Evolutionary conservation across 352 stramenopile genomes (phyloP), one percentile per base, ranked within the genome.

Genomic region (Globisporangium orthogonon): DNA sequence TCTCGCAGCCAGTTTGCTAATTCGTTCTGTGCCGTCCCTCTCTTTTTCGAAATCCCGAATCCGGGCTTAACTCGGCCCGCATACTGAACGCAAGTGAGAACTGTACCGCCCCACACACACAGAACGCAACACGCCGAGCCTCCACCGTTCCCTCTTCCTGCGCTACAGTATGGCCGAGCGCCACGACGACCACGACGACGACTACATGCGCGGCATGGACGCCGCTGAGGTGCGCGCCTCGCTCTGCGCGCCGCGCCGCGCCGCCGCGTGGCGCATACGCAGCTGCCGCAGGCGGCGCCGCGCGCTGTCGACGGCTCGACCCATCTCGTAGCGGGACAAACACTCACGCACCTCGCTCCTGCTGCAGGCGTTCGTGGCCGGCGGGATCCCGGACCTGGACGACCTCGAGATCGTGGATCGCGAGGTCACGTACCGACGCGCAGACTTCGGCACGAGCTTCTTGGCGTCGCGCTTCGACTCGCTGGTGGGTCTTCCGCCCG

Each of bases 341-440:
- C 61, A 61, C 53, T 63, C 50, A 63, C 58, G 13, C 52, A 52
- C 51, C 40, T 2, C 7, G 37, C 17, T 11, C 15, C 11, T 33
- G 11, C 23, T n/a, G 14, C 54, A 65, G 45, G 67, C 84, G 57
- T 69, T 70, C 58, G 70, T 63, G 29, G 37, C 52, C 2, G 57
- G 57, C 17, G 57, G 57, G 11, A 44, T 54, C 10, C 50, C 31
- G 15, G 57, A 50, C 31, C 65, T 86, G 33, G 75, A 78, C 47
- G 74, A 78, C 35, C 47, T 65, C 30, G 59, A 56, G 13, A 55
- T 60, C 29, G 53, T 59, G 31, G 73, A 84, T 29, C 66, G 67
- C 14, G 65, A 86, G 52, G 75, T 91, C 31, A 87, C 76, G 9
- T 91, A 89, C 62, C 81, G 81, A 31, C 81, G 81, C 52, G 76